phyloP scores from a whole-genome alignment of 306 rosid genomes.

The Cucurbita ficifolia region DNA sequence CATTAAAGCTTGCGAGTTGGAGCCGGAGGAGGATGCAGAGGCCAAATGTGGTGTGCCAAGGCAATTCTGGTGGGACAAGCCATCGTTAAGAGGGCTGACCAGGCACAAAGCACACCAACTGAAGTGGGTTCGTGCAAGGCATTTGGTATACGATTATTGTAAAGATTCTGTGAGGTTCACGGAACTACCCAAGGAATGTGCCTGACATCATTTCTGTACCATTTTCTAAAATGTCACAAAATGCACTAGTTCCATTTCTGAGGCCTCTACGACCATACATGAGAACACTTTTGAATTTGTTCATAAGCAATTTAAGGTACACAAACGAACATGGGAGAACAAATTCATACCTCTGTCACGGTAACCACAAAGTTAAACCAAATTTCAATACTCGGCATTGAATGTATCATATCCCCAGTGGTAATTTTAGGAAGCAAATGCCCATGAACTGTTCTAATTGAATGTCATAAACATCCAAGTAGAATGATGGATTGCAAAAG shows the following conservation, averaged over 20 bases:
- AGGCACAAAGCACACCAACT: neutral
- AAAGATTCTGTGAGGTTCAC: neutral
- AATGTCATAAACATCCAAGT: neutral
- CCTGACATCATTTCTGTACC: neutral
- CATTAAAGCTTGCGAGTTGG: conserved; percentile 2
- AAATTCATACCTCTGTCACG: neutral
- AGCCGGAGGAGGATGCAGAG: neutral
- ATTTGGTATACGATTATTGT: conserved; percentile 9
- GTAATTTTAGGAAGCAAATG: neutral
- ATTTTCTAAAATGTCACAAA: neutral
- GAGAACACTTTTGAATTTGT: no score
- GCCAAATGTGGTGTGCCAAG: neutral
- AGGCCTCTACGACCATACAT: neutral
- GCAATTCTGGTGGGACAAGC: conserved; percentile 6
- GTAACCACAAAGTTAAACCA: neutral
- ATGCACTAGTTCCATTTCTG: neutral
- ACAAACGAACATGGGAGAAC: neutral
- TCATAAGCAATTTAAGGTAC: no score
- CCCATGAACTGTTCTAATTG: neutral
- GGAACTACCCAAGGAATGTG: conserved; percentile 6
- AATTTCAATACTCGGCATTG: neutral
- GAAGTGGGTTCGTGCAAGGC: conserved; percentile 8
- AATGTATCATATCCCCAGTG: neutral
- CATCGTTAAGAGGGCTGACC: neutral
- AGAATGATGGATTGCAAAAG: neutral